phyloP scores from a whole-genome alignment of 2,329 filamentous ascomycete genomes.

The Epichloe festucae region DNA sequence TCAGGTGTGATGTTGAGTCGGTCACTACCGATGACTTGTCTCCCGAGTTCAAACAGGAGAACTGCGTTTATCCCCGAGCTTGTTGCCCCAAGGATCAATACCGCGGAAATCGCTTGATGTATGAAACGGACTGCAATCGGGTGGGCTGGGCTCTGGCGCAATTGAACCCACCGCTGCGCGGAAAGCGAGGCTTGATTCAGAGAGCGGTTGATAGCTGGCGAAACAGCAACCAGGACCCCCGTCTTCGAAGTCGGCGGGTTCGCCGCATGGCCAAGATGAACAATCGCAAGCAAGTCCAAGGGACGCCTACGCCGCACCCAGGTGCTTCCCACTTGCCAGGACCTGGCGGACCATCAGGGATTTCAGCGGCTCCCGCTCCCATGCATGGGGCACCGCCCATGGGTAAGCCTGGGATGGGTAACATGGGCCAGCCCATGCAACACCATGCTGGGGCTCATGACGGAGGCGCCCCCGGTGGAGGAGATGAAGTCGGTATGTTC shows the following conservation, averaged over 20 bases:
- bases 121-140: constrained; percentile 97
- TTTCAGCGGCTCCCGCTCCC: constrained; percentile 47
- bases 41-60: constrained; percentile 90
- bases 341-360: constrained; percentile 49
- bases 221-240: constrained; percentile 94
- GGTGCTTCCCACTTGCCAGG: constrained; percentile 51
- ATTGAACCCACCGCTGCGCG: constrained; percentile 77
- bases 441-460: constrained; percentile 35
- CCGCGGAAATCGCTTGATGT: constrained; percentile 85
- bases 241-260: constrained; percentile 80
- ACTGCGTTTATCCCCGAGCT: constrained; percentile 93
- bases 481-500: constrained; percentile 96
- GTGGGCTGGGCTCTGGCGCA: constrained; percentile 99
- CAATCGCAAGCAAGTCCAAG: constrained; percentile 61
- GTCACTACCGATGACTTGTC: constrained; percentile 79
- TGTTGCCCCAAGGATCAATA: constrained; percentile 95
- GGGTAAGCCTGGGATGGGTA: constrained; percentile 52
- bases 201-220: constrained; percentile 96
- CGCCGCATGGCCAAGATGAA: constrained; percentile 94
- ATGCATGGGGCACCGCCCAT: constrained; percentile 47
- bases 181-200: constrained; percentile 92
- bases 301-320: constrained; percentile 43
- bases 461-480: constrained; percentile 51
- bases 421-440: constrained; percentile 56
- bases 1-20: constrained; percentile 93